Conservation (phyloP, 257 asterid species). For the Rubia yunnanensis region DNA sequence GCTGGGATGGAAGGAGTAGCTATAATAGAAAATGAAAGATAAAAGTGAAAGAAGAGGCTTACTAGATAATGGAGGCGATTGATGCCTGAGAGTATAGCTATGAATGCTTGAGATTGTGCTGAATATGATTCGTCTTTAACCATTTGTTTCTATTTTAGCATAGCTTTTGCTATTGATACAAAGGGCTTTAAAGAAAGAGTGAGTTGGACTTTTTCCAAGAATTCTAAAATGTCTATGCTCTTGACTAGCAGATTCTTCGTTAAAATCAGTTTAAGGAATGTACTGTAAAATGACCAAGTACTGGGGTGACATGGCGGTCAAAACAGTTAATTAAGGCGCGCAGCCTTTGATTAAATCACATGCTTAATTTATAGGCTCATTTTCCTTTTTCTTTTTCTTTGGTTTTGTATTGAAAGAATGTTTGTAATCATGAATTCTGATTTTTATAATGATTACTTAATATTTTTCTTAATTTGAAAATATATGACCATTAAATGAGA, state of each 20-base stretch:
- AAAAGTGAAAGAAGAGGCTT: background rate
- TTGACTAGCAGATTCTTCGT: slow-evolving; percentile 8
- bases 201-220: slow-evolving; percentile 2
- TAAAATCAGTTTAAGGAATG: background rate
- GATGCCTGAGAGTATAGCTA: slow-evolving; percentile 3
- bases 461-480: too few relatives aligned
- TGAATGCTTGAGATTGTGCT: background rate
- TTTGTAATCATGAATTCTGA: too few relatives aligned
- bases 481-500: too few relatives aligned
- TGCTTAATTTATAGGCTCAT: too few relatives aligned
- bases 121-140: background rate
- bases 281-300: background rate
- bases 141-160: slow-evolving; percentile 6
- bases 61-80: slow-evolving; percentile 8
- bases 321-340: background rate
- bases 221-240: background rate
- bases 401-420: too few relatives aligned
- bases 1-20: too few relatives aligned
- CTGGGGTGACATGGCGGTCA: background rate
- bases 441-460: too few relatives aligned
- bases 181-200: background rate
- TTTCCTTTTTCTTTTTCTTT: too few relatives aligned
- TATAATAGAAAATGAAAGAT: background rate
- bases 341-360: too few relatives aligned
- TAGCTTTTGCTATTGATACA: background rate